These are phyloP conservation scores for Datisca glomerata DNA, from an alignment of 306 rosid species.

Conservation along the genomic window DNA sequence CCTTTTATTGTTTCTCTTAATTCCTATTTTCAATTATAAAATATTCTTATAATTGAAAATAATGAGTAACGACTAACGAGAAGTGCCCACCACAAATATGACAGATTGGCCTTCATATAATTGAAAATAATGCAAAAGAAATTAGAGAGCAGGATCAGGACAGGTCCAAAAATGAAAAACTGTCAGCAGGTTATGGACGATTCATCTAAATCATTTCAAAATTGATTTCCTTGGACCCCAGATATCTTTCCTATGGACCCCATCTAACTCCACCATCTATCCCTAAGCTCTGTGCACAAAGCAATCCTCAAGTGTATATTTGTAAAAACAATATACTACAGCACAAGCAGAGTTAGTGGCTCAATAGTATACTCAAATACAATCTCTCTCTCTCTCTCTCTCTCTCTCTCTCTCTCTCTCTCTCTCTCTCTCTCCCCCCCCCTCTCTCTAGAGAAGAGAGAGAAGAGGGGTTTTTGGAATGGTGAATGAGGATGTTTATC, in stretches of 20 bases:
- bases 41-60: no score
- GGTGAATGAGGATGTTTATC: not conserved
- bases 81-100: no score
- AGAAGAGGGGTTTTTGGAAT: not conserved
- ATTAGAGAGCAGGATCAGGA: not conserved
- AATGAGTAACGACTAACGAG: no score
- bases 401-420: not conserved
- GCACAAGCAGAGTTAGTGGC: not conserved
- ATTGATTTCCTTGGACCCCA: slow-evolving; percentile 7
- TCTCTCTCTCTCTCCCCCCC: not conserved
- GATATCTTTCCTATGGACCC: slow-evolving; percentile 10
- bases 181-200: slow-evolving; percentile 3
- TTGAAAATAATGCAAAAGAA: slow-evolving; percentile 26
- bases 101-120: no score
- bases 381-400: not conserved
- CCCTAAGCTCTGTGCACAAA: not conserved
- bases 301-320: not conserved
- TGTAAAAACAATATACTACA: not conserved
- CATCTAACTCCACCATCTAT: no score
- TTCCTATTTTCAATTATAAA: no score
- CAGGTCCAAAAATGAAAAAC: not conserved
- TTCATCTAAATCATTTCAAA: slow-evolving; percentile 18
- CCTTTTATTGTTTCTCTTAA: no score
- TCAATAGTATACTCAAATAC: not conserved
- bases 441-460: no score